Conservation (phyloP, 2,329 filamentous ascomycete genomes). For the Diaporthe ilicicola region DNA sequence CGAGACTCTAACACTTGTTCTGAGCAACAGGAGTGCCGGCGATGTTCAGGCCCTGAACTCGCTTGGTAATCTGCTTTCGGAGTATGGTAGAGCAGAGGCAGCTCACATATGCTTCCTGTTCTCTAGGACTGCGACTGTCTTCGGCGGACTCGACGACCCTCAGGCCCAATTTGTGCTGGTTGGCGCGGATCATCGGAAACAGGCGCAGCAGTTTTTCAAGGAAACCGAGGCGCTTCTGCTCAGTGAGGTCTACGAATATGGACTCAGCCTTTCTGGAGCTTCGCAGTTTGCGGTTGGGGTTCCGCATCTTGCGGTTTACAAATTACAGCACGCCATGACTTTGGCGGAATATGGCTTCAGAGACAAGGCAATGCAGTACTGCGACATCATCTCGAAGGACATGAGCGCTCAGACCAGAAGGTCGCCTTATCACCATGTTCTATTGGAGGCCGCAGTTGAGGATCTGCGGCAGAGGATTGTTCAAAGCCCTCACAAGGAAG, state of each 20-base stretch:
- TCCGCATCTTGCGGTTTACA: constrained; percentile 90
- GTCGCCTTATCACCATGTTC: constrained; percentile 84
- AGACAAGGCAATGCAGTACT: constrained; percentile 89
- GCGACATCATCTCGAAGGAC: constrained; percentile 79
- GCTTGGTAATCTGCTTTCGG: constrained; percentile 81
- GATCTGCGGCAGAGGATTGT: constrained; percentile 85
- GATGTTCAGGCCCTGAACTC: constrained; percentile 82
- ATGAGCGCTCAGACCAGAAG: constrained; percentile 83
- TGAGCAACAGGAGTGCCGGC: constrained; percentile 86
- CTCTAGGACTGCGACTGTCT: constrained; percentile 73
- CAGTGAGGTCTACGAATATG: constrained; percentile 97
- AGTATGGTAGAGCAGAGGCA: constrained; percentile 89
- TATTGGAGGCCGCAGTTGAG: constrained; percentile 79
- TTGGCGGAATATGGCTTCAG: constrained; percentile 86
- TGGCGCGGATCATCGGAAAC: constrained; percentile 80
- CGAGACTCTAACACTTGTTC: constrained; percentile 84
- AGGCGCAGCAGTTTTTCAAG: constrained; percentile 75
- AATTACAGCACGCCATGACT: constrained; percentile 84
- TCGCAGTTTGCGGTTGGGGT: constrained; percentile 64
- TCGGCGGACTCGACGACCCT: constrained; percentile 85
- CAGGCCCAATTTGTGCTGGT: constrained; percentile 82
- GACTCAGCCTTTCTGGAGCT: constrained; percentile 73
- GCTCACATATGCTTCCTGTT: constrained; percentile 96
- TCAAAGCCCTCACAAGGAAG: constrained; percentile 80
- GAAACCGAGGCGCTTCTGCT: constrained; percentile 89